phyloP scores from a whole-genome alignment of 345 rosid genomes.

The Ricinus communis region DNA sequence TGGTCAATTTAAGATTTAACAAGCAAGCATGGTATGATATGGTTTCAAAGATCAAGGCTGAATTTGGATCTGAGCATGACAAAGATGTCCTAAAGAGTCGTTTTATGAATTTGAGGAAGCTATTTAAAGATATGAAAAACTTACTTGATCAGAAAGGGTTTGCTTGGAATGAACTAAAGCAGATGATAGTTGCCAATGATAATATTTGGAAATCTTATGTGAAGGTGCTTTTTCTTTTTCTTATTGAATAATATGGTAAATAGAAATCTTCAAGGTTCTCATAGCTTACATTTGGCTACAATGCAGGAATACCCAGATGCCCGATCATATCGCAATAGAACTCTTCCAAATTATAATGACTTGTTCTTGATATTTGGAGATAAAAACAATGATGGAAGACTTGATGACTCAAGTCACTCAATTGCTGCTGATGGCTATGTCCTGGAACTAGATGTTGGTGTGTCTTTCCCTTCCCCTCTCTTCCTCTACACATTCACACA shows the following conservation, averaged over 20 bases:
- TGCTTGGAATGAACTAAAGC: conserved; percentile 25
- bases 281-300: conserved; percentile 19
- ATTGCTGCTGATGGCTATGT: conserved; percentile 20
- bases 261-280: not conserved
- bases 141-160: conserved; percentile 23
- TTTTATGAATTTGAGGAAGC: conserved; percentile 23
- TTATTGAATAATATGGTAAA: conserved; percentile 2
- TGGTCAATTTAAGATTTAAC: conserved; percentile 32
- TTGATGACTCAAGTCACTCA: conserved; percentile 17
- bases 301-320: conserved; percentile 53
- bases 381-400: conserved; percentile 11
- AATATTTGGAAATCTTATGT: conserved; percentile 41
- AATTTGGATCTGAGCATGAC: conserved; percentile 42
- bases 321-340: conserved; percentile 27
- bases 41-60: conserved; percentile 41
- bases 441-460: conserved; percentile 21
- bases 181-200: conserved; percentile 37
- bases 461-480: conserved; percentile 2
- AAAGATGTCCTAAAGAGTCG: conserved; percentile 41
- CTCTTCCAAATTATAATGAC: conserved; percentile 50
- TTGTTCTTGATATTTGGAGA: conserved; percentile 49
- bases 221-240: conserved; percentile 31
- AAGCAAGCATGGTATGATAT: conserved; percentile 47
- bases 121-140: conserved; percentile 20
- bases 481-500: not conserved